Evolutionary conservation across 2,329 filamentous ascomycete species (phyloP), one percentile per base, ranked within the genome.

Genomic region (Delphinella strobiligena): DNA sequence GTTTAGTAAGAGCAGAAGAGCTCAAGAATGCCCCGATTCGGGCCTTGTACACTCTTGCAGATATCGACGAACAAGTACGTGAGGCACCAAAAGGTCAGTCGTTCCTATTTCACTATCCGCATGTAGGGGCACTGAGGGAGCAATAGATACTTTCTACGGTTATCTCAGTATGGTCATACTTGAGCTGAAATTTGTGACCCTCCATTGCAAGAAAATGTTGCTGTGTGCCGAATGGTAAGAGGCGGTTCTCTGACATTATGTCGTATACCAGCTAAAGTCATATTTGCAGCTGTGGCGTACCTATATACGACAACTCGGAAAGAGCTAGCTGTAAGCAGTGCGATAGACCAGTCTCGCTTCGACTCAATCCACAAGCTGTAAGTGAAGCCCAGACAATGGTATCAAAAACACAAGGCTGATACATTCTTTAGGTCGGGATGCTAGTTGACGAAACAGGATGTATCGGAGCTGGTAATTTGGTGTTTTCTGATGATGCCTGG

Each of bases 381-480:
- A 35, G 58, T 43, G 7, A 5, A 17, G 7, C 11, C 5, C 10
- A 8, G 18, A 4, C n/a, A 9, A 11, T 7, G 9, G 19, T 11
- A 14, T 3, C 9, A 15, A 17, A 1, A 31, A 29, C 3, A 17
- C 5, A 16, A 9, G 14, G 15, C 31, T 37, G 14, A 42, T 16
- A 24, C 14, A 4, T 15, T 31, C 4, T 31, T 3, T 31, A 62
- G 60, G 49, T 69, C 19, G 63, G 63, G 4, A 54, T 58, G 29
- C 43, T 69, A 4, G 49, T 67, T 36, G 66, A 80, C 43, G 75
- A 80, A 52, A 78, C 73, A 0, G 74, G 70, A 4, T 62, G 61
- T 24, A 61, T 77, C 7, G 51, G 54, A 1, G 51, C 61, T 2
- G 68, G 67, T 0, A 75, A 74, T 52, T 55, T 78, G 2, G 55